Evolutionary conservation across 345 rosid species (phyloP).

Genomic region (Heritiera fomes): DNA sequence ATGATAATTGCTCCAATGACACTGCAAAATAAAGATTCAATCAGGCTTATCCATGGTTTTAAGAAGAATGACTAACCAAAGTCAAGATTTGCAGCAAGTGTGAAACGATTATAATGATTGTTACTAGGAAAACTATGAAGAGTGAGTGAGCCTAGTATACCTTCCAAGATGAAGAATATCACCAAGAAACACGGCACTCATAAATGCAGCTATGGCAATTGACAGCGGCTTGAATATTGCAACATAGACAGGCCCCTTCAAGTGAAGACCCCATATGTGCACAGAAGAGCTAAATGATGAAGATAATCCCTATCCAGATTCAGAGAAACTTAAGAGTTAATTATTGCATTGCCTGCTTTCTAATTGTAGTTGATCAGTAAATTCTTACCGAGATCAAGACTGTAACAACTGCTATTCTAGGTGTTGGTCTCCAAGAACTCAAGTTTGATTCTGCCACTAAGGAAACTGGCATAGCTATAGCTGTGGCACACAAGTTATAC

Average conservation of each 20-base stretch:
- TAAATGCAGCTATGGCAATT: conserved; percentile 39
- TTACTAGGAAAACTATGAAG: not conserved
- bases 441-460: conserved; percentile 7
- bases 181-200: conserved; percentile 39
- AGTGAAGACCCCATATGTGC: not conserved
- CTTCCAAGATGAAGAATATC: conserved; percentile 39
- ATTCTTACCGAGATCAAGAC: not conserved
- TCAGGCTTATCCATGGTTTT: not conserved
- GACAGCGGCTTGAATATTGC: conserved; percentile 45
- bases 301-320: not conserved
- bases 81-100: too few species aligned
- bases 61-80: not conserved
- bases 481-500: not conserved
- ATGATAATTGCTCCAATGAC: conserved; percentile 14
- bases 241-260: conserved; percentile 50
- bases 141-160: not conserved
- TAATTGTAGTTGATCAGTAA: not conserved
- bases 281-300: not conserved
- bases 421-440: conserved; percentile 9
- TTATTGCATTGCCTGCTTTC: not conserved
- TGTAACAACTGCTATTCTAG: not conserved
- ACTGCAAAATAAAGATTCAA: not conserved
- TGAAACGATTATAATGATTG: not conserved
- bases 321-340: not conserved
- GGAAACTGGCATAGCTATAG: not conserved